phyloP scores from a whole-genome alignment of 2,329 filamentous ascomycete genomes.

The Botrytis medusae region DNA sequence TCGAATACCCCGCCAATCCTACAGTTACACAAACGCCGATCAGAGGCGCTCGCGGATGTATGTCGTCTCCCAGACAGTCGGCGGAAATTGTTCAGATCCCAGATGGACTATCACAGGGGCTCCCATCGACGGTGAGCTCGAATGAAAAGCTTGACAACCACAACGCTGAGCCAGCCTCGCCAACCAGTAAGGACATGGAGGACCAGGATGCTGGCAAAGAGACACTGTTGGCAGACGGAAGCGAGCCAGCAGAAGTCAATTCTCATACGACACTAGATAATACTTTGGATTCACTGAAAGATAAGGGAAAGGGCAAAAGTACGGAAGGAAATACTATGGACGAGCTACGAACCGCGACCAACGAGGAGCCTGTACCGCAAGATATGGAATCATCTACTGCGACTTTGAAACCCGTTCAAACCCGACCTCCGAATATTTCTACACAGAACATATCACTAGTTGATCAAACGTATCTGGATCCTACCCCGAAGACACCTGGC shows the following conservation, averaged over 20 bases:
- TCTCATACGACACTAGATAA: background rate
- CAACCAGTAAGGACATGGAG: slow-evolving; percentile 21
- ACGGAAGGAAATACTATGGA: slow-evolving; percentile 12
- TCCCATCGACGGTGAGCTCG: slow-evolving; percentile 12
- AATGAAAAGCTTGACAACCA: slow-evolving; percentile 14
- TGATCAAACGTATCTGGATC: slow-evolving; percentile 48
- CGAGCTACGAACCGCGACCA: background rate
- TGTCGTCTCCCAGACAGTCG: slow-evolving; percentile 38
- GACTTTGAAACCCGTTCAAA: slow-evolving; percentile 37
- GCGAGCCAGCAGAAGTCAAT: slow-evolving; percentile 7
- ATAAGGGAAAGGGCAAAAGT: slow-evolving; percentile 4
- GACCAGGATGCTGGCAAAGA: slow-evolving; percentile 13
- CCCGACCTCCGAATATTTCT: slow-evolving; percentile 18
- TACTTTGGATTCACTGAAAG: slow-evolving; percentile 10
- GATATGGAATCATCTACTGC: slow-evolving; percentile 41
- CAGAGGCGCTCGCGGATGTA: slow-evolving; percentile 37
- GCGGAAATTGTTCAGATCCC: slow-evolving; percentile 30
- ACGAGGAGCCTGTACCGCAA: slow-evolving; percentile 24
- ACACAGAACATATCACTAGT: slow-evolving; percentile 27
- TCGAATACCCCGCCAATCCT: slow-evolving; percentile 37
- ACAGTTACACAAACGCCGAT: slow-evolving; percentile 30
- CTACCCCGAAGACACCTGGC: slow-evolving; percentile 47
- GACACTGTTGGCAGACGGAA: slow-evolving; percentile 9
- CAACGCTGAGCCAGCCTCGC: slow-evolving; percentile 11
- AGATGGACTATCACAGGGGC: slow-evolving; percentile 31